Base-by-base conservation (phyloP, 345 rosid species). In the Reutealis trisperma region DNA sequence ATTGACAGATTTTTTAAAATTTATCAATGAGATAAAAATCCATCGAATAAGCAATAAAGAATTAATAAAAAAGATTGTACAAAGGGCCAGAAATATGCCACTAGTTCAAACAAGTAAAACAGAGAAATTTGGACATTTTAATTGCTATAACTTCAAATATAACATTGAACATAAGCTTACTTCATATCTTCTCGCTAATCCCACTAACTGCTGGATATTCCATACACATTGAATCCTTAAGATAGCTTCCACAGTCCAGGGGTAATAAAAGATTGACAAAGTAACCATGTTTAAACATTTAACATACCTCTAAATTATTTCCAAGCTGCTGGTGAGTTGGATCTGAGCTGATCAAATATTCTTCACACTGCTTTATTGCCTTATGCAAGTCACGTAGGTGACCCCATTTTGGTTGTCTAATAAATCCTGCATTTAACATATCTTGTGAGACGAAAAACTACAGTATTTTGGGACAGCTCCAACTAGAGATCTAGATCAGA, bases 401-500 rank as follows among this genome's bases (percentile, higher is more conserved):
- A 7, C 94, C 91, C 91, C 90, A 90, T 60, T 90, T 90, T 24
- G 94, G 94, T 81, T 88, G 90, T 66, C 94, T 86, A 15, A 86
- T 78, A 78, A 86, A 88, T 71, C 94, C 91, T 88, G 85, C 75
- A 73, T 59, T 9, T 15, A 18, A 60, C 63, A 21, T 62, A 3
- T 63, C 75, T 18, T 60, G 34, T 77, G 45, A 57, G 65, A 71
- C 54, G 34, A 71, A 71, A 14, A 55, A 37, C 42, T 52, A 14
- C 44, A 21, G n/a, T 41, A 41, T 21, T 37, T 2, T 65, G 16
- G 14, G 18, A 6, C 66, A 62, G 18, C 12, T 62, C 19, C 27
- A 63, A 63, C 44, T 24, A 18, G 13, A 75, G 1, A 30, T 51
- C 30, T n/a, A 9, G 25, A 16, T 66, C 30, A 51, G 62, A 54